Evolutionary conservation across 768 basidiomycete genomes (phyloP).

Genomic region (Pisolithus sp.): DNA sequence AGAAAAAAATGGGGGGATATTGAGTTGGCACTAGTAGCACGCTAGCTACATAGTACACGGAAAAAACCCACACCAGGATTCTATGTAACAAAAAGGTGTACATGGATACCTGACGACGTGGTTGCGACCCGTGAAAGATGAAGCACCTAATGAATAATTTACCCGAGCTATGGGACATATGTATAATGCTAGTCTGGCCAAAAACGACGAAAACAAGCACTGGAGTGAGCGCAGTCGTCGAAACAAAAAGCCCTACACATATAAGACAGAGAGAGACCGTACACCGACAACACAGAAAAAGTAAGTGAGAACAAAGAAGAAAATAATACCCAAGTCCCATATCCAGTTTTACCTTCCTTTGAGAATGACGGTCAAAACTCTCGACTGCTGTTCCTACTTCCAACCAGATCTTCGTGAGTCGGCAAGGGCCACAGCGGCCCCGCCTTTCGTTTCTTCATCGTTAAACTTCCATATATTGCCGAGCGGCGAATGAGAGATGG

Average conservation of each 20-base stretch:
- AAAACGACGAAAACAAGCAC: not conserved
- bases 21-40: not conserved
- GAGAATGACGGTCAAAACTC: constrained; percentile 30
- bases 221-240: not conserved
- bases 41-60: not conserved
- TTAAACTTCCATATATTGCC: constrained; percentile 68
- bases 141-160: not conserved
- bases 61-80: too few species aligned
- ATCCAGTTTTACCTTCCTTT: constrained; percentile 16
- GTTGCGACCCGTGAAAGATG: not conserved
- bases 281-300: not conserved
- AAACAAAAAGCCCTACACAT: not conserved
- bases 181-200: not conserved
- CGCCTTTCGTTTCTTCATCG: constrained; percentile 58
- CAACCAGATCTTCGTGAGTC: constrained; percentile 32
- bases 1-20: not conserved
- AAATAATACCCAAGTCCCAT: constrained; percentile 5
- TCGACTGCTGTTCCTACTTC: constrained; percentile 35
- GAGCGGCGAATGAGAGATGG: constrained; percentile 27
- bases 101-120: too few species aligned
- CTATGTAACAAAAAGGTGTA: too few species aligned
- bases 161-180: not conserved
- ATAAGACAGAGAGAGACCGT: not conserved
- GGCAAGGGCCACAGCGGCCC: constrained; percentile 47
- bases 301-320: not conserved